Percentiles rank a stretch among this genome's conserved stretches.
Conservation (phyloP, 176 grass and related monocot genomes). For the Poa annua region DNA sequence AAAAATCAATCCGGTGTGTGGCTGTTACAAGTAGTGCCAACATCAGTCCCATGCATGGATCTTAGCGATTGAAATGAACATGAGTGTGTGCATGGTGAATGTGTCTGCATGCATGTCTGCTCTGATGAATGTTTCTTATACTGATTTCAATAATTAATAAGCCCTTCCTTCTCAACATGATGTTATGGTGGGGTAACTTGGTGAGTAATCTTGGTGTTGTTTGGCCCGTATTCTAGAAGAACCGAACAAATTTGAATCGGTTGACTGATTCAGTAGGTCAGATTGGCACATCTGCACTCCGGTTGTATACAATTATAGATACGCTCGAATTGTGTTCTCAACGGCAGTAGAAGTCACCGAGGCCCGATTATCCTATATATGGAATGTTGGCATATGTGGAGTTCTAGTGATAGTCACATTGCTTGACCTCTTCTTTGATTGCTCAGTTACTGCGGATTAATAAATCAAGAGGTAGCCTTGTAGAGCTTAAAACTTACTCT, state of each 20-base stretch:
- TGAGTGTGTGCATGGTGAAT: too few relatives aligned
- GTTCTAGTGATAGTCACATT: background rate
- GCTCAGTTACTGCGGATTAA: background rate
- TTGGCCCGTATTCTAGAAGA: background rate
- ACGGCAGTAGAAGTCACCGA: background rate
- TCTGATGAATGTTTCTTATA: background rate
- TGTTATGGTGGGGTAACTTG: background rate
- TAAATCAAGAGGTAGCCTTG: background rate
- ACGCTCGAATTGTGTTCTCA: background rate
- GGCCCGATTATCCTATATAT: background rate
- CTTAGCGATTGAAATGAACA: background rate
- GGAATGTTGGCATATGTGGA: background rate
- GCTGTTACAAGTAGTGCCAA: too few relatives aligned
- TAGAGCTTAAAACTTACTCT: background rate
- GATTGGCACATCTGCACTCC: background rate
- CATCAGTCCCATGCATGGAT: background rate
- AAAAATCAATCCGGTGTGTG: too few relatives aligned
- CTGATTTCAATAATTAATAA: background rate
- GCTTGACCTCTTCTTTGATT: constrained; percentile 28
- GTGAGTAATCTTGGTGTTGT: background rate
- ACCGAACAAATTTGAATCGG: background rate
- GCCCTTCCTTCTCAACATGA: background rate
- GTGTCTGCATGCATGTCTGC: too few relatives aligned
- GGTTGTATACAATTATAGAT: too few relatives aligned
- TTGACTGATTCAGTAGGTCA: constrained; percentile 32